These are phyloP conservation scores for Zopfia rhizophila DNA, from an alignment of 2,329 filamentous ascomycete species.

Conservation along the genomic window DNA sequence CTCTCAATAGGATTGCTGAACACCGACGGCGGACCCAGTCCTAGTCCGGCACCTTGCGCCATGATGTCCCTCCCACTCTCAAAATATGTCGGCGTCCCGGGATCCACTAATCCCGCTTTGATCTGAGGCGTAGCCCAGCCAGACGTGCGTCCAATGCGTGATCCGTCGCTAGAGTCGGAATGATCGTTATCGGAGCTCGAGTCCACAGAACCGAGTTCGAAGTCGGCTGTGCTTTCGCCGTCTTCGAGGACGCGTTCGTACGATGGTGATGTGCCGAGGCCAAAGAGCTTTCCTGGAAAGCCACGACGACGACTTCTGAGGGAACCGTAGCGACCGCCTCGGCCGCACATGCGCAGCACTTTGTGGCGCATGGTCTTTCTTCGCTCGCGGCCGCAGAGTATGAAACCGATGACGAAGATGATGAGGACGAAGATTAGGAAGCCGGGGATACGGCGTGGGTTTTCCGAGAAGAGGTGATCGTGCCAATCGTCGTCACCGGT, in stretches of 20 bases:
- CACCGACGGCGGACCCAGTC: conserved; percentile 37
- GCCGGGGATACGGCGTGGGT: conserved; percentile 75
- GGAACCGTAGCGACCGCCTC: conserved; percentile 42
- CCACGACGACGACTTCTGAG: conserved; percentile 54
- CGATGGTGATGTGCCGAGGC: conserved; percentile 54
- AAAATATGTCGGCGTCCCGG: conserved; percentile 32
- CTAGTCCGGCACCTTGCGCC: conserved; percentile 44
- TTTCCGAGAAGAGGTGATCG: conserved; percentile 69
- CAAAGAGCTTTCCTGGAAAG: conserved; percentile 70
- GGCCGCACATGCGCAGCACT: conserved; percentile 59
- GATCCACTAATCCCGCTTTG: conserved; percentile 44
- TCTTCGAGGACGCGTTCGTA: conserved; percentile 92
- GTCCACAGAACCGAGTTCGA: conserved; percentile 77
- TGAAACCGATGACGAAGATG: conserved; percentile 73
- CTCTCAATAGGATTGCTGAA: conserved; percentile 64
- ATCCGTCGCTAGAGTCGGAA: conserved; percentile 70
- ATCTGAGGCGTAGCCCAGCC: conserved; percentile 75
- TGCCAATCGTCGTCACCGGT: conserved; percentile 66
- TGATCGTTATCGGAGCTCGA: conserved; percentile 70
- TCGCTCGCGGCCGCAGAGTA: conserved; percentile 83
- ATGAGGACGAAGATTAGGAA: conserved; percentile 82
- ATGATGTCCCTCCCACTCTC: conserved; percentile 33
- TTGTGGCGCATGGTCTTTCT: conserved; percentile 68
- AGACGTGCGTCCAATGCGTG: conserved; percentile 68
- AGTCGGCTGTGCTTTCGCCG: conserved; percentile 73